Evolutionary conservation across 2,329 filamentous ascomycete species (phyloP).

Genomic region (Fusarium brevicatenulatum): DNA sequence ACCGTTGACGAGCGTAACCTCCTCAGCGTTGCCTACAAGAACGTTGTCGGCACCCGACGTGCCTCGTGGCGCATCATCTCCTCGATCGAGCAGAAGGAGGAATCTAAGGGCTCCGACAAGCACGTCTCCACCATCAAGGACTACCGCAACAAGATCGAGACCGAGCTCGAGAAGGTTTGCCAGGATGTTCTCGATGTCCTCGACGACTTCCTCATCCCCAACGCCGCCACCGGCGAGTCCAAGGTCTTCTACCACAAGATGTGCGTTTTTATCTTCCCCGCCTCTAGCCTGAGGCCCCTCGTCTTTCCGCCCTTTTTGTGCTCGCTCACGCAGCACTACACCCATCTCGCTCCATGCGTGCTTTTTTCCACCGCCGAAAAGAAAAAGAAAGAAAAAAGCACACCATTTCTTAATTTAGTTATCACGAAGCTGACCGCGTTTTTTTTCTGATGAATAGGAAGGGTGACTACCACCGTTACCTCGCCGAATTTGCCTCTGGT

Average conservation of each 20-base stretch:
- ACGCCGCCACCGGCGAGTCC: conserved; percentile 95
- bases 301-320: conserved; percentile 28
- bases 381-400: not conserved
- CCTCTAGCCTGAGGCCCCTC: conserved; percentile 34
- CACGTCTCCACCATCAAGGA: conserved; percentile 94
- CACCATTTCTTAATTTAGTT: conserved; percentile 1
- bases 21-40: conserved; percentile 99
- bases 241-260: conserved; percentile 99
- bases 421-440: conserved; percentile 20
- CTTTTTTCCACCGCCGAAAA: conserved; percentile 1
- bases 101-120: conserved; percentile 97
- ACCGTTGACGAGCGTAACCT: conserved; percentile 98
- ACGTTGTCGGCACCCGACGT: conserved; percentile 97
- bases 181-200: conserved; percentile 97
- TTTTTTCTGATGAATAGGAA: conserved; percentile 69
- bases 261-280: conserved; percentile 65
- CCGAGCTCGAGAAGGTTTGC: conserved; percentile 97
- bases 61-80: conserved; percentile 99
- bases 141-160: conserved; percentile 98
- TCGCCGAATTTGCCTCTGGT: conserved; percentile 91
- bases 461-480: conserved; percentile 94
- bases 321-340: conserved; percentile 20
- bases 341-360: conserved; percentile 13
- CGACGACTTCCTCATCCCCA: conserved; percentile 92
- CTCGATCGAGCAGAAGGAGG: conserved; percentile 99